Conservation (phyloP, 352 stramenopile species). For the Pythium dissimile region DNA sequence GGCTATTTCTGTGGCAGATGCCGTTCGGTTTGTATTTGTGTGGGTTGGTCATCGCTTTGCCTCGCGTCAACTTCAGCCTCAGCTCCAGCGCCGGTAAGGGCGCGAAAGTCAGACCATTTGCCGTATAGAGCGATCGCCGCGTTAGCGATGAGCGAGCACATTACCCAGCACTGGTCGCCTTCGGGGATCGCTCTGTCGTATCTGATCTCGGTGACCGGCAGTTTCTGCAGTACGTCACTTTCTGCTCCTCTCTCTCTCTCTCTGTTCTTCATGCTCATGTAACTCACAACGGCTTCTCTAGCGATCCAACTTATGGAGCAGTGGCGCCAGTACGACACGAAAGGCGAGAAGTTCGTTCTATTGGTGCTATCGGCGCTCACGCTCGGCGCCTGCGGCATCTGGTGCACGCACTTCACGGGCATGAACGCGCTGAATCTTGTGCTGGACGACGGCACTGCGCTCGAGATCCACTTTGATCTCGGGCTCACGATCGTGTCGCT, state of each 20-base stretch:
- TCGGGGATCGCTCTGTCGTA: constrained; percentile 47
- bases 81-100: too few species aligned
- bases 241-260: not conserved
- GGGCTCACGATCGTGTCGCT: constrained; percentile 56
- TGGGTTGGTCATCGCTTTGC: too few species aligned
- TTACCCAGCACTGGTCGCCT: constrained; percentile 9
- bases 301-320: constrained; percentile 73
- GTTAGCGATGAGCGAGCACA: not conserved
- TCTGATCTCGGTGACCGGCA: constrained; percentile 58
- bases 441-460: constrained; percentile 35
- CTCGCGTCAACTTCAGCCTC: too few species aligned
- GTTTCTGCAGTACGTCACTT: constrained; percentile 48
- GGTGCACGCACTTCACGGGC: constrained; percentile 71
- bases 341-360: constrained; percentile 32
- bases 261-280: not conserved
- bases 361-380: constrained; percentile 37
- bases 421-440: constrained; percentile 54
- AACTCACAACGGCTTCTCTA: constrained; percentile 13
- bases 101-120: too few species aligned
- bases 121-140: too few species aligned
- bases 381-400: constrained; percentile 66
- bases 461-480: constrained; percentile 53
- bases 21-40: too few species aligned
- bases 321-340: constrained; percentile 42
- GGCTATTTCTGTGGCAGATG: too few species aligned